Base-by-base conservation (phyloP, 176 grass and related monocot genomes). In the Eragrostis nindensis region DNA sequence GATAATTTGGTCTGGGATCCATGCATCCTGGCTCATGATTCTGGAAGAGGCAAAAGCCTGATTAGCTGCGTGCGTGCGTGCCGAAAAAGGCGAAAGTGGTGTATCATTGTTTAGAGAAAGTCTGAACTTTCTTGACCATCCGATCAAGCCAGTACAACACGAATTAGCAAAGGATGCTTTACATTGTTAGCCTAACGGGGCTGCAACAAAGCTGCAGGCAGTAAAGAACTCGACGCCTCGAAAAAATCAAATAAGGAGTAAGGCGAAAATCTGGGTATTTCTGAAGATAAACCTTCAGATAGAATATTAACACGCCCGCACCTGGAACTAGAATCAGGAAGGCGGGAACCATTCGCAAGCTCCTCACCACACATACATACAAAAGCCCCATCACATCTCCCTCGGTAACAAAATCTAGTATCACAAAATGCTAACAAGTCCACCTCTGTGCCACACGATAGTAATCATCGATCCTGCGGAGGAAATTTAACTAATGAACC, bases 21-120 rank as follows among this genome's bases (percentile, higher is more conserved):
- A 65, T 81, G 65, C 71, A 77, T 74, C 69, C 18, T 53, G 71
- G 40, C 77, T 77, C 56, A 76, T 90, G 78, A 78, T 86, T 73
- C 71, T 62, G 78, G 73, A 82, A 82, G 83, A 40, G 57, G 59
- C 66, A 40, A 89, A 89, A 85, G 82, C 77, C 87, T 77, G 72
- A 81, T 89, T 77, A 89, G 82, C 72, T 49, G 87, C 55, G 19
- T 60, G 74, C 74, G 61, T 75, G 82, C 71, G 29, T 82, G 72
- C 82, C 14, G 9, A 77, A 82, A 81, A 85, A 76, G 77, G 29
- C 65, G 25, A 52, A 11, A 62, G 60, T 50, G 39, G 17, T 60
- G 66, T 57, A 85, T 85, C 71, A 82, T 89, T 85, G 27, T 89
- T 81, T 36, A 66, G 40, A 42, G 6, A 85, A 64, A 81, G 71